These are phyloP conservation scores for Botrytis sinoallii DNA, from an alignment of 2,329 filamentous ascomycete genomes.

Conservation along the genomic window DNA sequence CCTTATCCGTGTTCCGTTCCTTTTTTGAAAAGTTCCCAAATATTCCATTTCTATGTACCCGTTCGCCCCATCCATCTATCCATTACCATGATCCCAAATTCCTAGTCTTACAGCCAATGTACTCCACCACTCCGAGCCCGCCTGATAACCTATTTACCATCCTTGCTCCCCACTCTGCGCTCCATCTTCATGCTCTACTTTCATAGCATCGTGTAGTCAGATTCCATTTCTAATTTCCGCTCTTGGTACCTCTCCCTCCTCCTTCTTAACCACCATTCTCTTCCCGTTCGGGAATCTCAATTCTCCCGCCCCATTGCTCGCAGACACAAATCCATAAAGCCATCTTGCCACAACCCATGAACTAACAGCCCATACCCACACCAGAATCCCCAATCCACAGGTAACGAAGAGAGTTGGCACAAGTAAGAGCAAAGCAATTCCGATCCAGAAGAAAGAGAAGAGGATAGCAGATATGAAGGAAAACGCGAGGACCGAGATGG, in stretches of 20 bases:
- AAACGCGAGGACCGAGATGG: conserved; percentile 59
- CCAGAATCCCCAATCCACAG: conserved; percentile 56
- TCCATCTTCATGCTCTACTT: too few species aligned
- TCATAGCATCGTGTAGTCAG: not conserved
- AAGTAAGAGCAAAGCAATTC: conserved; percentile 64
- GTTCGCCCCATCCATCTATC: not conserved
- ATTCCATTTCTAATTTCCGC: conserved; percentile 20
- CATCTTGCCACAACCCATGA: conserved; percentile 52
- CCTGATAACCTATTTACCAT: not conserved
- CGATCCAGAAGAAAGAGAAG: conserved; percentile 66
- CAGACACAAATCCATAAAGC: conserved; percentile 42
- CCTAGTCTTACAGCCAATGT: not conserved
- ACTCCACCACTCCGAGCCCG: not conserved
- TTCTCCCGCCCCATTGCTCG: conserved; percentile 25
- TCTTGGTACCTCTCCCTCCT: conserved; percentile 24
- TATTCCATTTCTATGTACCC: not conserved
- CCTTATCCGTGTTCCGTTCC: too few species aligned
- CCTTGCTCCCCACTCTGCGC: too few species aligned
- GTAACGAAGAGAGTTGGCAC: conserved; percentile 67
- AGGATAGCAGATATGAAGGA: conserved; percentile 59
- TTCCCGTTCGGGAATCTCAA: conserved; percentile 29
- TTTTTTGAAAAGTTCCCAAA: not conserved
- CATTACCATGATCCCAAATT: not conserved
- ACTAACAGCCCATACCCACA: conserved; percentile 66
- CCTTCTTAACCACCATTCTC: conserved; percentile 28